phyloP scores from a whole-genome alignment of 495 filamentous ascomycete species.

The Aspergillus hancockii region DNA sequence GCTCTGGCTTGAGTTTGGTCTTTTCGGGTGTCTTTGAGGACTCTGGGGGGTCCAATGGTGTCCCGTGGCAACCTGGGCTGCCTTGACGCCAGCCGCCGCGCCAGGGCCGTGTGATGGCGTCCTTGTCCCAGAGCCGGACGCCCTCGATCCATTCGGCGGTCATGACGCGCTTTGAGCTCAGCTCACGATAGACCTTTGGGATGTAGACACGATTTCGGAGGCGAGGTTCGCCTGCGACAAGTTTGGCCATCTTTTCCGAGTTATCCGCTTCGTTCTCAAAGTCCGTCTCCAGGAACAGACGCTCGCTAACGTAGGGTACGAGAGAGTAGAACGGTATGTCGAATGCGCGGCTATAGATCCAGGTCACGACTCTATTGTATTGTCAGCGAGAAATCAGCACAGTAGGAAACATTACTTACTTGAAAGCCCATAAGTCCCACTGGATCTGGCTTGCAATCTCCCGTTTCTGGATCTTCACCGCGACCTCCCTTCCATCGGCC shows the following conservation, averaged over 20 bases:
- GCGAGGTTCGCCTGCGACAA: conserved; percentile 75
- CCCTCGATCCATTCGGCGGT: conserved; percentile 98
- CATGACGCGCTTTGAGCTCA: conserved; percentile 82
- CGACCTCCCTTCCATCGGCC: conserved; percentile 82
- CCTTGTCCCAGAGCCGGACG: conserved; percentile 85
- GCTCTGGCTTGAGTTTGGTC: conserved; percentile 70
- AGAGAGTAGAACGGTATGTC: conserved; percentile 86
- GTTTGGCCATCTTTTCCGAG: conserved; percentile 74
- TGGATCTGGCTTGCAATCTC: conserved; percentile 87
- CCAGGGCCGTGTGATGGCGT: conserved; percentile 72
- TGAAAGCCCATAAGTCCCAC: conserved; percentile 96
- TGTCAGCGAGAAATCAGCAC: conserved; percentile 4
- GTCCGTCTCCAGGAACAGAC: conserved; percentile 87
- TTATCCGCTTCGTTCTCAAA: conserved; percentile 91
- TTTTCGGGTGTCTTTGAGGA: conserved; percentile 25
- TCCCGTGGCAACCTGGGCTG: conserved; percentile 75
- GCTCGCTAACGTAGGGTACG: conserved; percentile 86
- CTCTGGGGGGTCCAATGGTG: conserved; percentile 55
- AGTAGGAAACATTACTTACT: conserved; percentile 50
- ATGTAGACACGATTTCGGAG: conserved; percentile 82
- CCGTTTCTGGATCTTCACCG: conserved; percentile 94
- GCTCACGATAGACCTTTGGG: conserved; percentile 76
- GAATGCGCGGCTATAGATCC: conserved; percentile 77
- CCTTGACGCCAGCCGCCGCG: conserved; percentile 71
- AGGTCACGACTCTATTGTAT: conserved; percentile 63